These are phyloP conservation scores for Cetraspora pellucida DNA, from an alignment of 192 early-diverging fungal species.

Conservation along the genomic window DNA sequence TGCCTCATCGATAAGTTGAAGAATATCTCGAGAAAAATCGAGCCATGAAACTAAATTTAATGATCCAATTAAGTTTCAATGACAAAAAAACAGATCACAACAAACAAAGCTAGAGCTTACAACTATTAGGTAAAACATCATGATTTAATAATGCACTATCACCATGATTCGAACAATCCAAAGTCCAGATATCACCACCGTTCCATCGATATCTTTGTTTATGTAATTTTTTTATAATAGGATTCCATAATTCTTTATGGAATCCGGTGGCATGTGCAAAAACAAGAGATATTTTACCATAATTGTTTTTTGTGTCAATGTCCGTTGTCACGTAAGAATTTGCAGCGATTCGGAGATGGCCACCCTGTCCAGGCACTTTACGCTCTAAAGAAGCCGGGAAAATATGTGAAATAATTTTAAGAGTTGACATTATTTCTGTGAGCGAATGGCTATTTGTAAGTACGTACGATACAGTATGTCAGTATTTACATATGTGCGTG, in stretches of 20 bases:
- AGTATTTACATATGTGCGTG: no score
- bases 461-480: no score
- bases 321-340: no score
- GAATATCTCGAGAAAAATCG: conserved; percentile 51
- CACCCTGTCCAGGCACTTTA: no score
- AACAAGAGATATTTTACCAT: conserved; percentile 37
- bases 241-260: conserved; percentile 60
- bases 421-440: no score
- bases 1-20: conserved; percentile 48
- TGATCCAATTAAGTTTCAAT: background rate
- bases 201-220: conserved; percentile 27
- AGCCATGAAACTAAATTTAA: conserved; percentile 54
- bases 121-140: conserved; percentile 39
- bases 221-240: conserved; percentile 45
- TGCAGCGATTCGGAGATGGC: no score
- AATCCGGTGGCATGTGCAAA: conserved; percentile 64
- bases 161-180: conserved; percentile 61
- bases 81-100: background rate
- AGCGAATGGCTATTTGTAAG: no score
- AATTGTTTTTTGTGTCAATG: background rate
- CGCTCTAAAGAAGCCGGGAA: no score
- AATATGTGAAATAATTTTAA: no score
- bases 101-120: conserved; percentile 33
- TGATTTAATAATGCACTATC: conserved; percentile 58
- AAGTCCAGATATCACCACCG: conserved; percentile 48